These are phyloP conservation scores for Apiotrichum akiyoshidainum DNA, from an alignment of 1,284 basidiomycete species.

Conservation along the genomic window DNA sequence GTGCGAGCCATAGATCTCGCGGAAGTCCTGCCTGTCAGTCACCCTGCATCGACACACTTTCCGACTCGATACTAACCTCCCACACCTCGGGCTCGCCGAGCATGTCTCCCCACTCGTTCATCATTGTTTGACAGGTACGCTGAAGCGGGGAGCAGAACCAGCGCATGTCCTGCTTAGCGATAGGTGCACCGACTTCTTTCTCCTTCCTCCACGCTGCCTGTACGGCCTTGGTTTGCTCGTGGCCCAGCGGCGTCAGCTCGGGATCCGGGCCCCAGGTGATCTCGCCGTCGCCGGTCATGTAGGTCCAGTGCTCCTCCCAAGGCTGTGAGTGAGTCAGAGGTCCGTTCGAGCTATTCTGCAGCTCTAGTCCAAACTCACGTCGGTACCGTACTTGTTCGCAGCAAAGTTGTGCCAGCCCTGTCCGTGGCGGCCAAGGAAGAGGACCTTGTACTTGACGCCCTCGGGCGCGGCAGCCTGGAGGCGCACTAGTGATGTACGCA, in stretches of 20 bases:
- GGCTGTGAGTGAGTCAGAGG: constrained; percentile 26
- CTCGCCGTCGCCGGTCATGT: constrained; percentile 65
- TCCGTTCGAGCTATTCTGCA: not conserved
- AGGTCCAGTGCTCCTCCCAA: constrained; percentile 62
- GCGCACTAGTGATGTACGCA: constrained; percentile 31
- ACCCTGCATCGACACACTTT: not conserved
- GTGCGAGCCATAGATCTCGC: constrained; percentile 49
- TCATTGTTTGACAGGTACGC: constrained; percentile 66
- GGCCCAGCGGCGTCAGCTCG: constrained; percentile 64
- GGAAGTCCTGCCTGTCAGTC: constrained; percentile 28
- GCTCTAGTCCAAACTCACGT: constrained; percentile 51
- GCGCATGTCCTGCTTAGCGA: constrained; percentile 54
- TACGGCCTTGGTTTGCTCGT: constrained; percentile 60
- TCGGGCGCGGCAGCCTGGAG: constrained; percentile 36
- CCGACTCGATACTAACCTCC: constrained; percentile 28
- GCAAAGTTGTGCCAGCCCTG: constrained; percentile 56
- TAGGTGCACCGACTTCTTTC: constrained; percentile 56
- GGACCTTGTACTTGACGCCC: constrained; percentile 47
- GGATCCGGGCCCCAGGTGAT: constrained; percentile 81
- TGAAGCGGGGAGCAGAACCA: constrained; percentile 71
- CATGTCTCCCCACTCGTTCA: constrained; percentile 61
- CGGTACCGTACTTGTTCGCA: constrained; percentile 65
- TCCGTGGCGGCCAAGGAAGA: constrained; percentile 49
- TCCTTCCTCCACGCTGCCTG: constrained; percentile 63
- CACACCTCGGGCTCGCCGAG: constrained; percentile 41